These are phyloP conservation scores for Prunella vulgaris DNA, from an alignment of 257 asterid genomes.

Conservation along the genomic window DNA sequence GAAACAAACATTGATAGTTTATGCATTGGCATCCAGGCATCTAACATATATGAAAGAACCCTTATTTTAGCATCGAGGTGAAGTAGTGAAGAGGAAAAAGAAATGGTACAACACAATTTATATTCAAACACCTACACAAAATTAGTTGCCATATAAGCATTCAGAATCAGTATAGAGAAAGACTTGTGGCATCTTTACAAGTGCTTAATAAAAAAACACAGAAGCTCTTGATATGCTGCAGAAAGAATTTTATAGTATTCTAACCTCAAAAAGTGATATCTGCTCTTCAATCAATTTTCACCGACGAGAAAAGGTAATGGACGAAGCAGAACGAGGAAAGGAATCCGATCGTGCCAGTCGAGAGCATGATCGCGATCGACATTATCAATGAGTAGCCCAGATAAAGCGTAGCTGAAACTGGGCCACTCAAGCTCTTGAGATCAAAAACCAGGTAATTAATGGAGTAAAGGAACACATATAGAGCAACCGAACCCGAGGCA, in stretches of 20 bases:
- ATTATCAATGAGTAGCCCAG: conserved; percentile 71
- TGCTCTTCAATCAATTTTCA: conserved; percentile 56
- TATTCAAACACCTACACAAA: conserved; percentile 30
- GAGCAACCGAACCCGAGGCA: conserved; percentile 71
- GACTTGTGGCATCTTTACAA: conserved; percentile 17
- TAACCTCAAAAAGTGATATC: background rate
- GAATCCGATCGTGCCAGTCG: conserved; percentile 73
- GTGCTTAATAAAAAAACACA: conserved; percentile 14
- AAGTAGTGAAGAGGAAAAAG: background rate
- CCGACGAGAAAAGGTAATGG: conserved; percentile 70
- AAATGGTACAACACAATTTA: conserved; percentile 4
- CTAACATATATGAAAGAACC: no score
- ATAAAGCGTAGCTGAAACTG: conserved; percentile 64
- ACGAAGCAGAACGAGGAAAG: conserved; percentile 67
- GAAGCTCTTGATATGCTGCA: conserved; percentile 9
- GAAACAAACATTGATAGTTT: no score
- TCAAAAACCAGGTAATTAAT: conserved; percentile 72
- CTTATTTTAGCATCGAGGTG: background rate
- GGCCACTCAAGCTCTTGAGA: conserved; percentile 76
- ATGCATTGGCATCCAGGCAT: no score
- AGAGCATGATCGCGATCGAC: conserved; percentile 66
- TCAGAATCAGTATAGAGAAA: conserved; percentile 9
- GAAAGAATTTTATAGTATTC: background rate
- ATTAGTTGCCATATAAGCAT: conserved; percentile 22
- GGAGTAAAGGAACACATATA: conserved; percentile 68